phyloP scores from a whole-genome alignment of 1,284 basidiomycete species.

The Gomphus bonarii region DNA sequence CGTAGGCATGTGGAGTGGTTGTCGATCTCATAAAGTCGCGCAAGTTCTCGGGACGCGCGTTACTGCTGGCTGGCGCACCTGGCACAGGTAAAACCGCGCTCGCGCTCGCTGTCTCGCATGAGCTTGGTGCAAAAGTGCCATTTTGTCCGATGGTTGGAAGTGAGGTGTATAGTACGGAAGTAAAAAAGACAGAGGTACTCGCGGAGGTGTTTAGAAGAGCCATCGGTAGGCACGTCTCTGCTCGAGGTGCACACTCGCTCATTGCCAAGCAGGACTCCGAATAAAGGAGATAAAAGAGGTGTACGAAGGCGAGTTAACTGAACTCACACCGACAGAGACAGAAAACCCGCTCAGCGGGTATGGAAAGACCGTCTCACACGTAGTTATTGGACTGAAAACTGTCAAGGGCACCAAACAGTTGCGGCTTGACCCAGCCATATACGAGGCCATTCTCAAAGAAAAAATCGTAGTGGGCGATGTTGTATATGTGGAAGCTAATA shows the following conservation, averaged over 20 bases:
- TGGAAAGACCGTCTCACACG: conserved; percentile 97
- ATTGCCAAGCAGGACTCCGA: conserved; percentile 56
- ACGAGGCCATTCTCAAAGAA: conserved; percentile 96
- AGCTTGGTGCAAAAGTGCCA: conserved; percentile 89
- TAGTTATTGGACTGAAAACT: conserved; percentile 93
- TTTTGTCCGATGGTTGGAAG: conserved; percentile 98
- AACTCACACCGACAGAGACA: conserved; percentile 89
- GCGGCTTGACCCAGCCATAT: conserved; percentile 89
- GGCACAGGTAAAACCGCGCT: conserved; percentile 95
- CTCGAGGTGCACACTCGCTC: neutral
- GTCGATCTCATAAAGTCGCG: conserved; percentile 86
- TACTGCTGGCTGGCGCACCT: conserved; percentile 82
- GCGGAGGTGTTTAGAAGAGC: conserved; percentile 92
- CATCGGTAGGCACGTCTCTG: conserved; percentile 52
- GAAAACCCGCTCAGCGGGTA: conserved; percentile 96
- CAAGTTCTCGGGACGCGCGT: conserved; percentile 86
- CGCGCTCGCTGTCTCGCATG: conserved; percentile 88
- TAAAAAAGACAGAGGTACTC: conserved; percentile 99
- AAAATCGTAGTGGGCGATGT: conserved; percentile 96
- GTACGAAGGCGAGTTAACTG: conserved; percentile 97
- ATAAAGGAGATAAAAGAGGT: conserved; percentile 99
- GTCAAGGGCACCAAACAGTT: conserved; percentile 98
- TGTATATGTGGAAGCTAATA: conserved; percentile 91
- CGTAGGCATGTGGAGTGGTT: conserved; percentile 82
- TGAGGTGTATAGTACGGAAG: conserved; percentile 94